Percentiles rank a stretch among this genome's conserved stretches.
phyloP scores from a whole-genome alignment of 192 early-diverging fungal genomes.

The Coemansia sp. region DNA sequence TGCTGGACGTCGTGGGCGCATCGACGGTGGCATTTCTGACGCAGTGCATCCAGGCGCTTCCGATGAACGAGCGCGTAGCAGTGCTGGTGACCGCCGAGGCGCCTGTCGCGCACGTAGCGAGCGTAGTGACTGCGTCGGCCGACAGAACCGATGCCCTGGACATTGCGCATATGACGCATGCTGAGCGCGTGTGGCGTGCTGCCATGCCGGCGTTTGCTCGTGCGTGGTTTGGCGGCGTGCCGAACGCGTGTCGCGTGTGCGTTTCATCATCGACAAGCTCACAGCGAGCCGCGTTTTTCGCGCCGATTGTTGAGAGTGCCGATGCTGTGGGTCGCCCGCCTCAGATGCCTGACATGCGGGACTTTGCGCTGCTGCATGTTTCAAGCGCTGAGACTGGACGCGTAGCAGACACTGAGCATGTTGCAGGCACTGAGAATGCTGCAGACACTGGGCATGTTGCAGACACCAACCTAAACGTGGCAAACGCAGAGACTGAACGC shows the following conservation, averaged over 20 bases:
- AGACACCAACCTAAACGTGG: neutral
- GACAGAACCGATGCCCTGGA: neutral
- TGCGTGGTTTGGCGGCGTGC: constrained; percentile 14
- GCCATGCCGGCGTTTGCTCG: constrained; percentile 19
- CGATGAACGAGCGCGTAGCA: constrained; percentile 53
- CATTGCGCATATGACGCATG: constrained; percentile 2
- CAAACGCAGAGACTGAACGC: neutral
- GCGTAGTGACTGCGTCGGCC: neutral
- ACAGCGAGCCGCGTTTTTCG: constrained; percentile 19
- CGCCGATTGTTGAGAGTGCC: constrained; percentile 15
- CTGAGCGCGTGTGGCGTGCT: constrained; percentile 14
- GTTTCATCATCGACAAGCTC: neutral
- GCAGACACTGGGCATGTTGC: neutral
- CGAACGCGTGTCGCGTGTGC: constrained; percentile 6
- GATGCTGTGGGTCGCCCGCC: constrained; percentile 21
- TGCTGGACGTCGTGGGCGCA: constrained; percentile 54
- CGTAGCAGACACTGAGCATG: neutral
- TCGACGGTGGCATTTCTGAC: constrained; percentile 47
- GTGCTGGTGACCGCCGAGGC: constrained; percentile 58
- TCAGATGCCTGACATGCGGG: neutral
- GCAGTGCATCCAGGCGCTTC: constrained; percentile 53
- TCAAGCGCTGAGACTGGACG: neutral
- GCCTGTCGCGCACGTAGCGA: constrained; percentile 18
- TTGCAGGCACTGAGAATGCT: neutral
- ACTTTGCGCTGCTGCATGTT: neutral